A percentile compares a stretch with the other conserved stretches of the same genome.
These are phyloP conservation scores for Plasmodium cynomolgi DNA, from an alignment of 169 alveolate species.

Conservation along the genomic window DNA sequence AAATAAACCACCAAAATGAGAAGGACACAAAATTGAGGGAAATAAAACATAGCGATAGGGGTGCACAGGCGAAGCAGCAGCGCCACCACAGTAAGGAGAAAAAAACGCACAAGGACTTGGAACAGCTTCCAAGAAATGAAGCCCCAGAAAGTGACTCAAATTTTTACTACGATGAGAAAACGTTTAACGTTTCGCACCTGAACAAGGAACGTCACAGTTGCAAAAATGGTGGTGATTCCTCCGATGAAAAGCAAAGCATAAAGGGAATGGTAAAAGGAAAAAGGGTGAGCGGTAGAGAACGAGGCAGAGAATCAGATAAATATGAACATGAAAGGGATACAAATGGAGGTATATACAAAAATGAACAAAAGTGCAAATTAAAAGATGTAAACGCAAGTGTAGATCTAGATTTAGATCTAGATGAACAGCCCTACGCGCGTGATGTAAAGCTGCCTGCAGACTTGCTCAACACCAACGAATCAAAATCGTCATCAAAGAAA, in stretches of 20 bases:
- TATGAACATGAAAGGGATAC: neutral
- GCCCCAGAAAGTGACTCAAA: neutral
- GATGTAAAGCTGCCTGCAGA: neutral
- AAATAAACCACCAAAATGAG: conserved; percentile 11
- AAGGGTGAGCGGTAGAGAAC: neutral
- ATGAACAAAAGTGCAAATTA: conserved; percentile 3
- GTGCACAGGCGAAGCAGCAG: neutral
- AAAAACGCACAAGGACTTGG: neutral
- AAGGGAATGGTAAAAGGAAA: conserved; percentile 23
- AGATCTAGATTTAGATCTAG: neutral
- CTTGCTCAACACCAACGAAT: neutral
- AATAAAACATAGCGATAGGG: neutral
- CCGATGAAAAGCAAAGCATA: neutral
- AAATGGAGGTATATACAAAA: conserved; percentile 4
- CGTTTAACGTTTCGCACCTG: conserved; percentile 6
- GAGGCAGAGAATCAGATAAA: conserved; percentile 9
- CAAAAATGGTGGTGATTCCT: neutral
- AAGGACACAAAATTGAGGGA: neutral
- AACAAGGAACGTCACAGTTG: neutral
- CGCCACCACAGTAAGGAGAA: neutral
- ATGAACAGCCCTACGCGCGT: conserved; percentile 13
- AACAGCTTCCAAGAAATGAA: neutral
- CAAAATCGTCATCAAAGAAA: neutral
- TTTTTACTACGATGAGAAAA: conserved; percentile 2
- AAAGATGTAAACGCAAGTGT: neutral